Evolutionary conservation across 1,284 basidiomycete species (phyloP).

Genomic region (Fomitopsis schrenkii): DNA sequence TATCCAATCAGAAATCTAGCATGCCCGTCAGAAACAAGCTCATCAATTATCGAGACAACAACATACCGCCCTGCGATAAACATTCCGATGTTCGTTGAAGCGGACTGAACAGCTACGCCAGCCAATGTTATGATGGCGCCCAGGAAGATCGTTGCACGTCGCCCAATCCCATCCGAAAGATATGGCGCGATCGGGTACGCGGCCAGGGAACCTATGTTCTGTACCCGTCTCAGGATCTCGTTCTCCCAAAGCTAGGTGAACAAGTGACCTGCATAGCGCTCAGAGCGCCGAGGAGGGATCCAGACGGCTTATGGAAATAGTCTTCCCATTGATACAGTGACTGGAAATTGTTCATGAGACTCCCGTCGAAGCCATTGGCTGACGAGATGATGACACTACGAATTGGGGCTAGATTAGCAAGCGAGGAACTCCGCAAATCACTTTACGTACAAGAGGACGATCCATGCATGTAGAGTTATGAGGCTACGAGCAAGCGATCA

Average conservation of each 20-base stretch:
- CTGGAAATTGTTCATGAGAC: slow-evolving; percentile 72
- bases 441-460: slow-evolving; percentile 49
- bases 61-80: slow-evolving; percentile 72
- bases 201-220: slow-evolving; percentile 64
- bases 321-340: slow-evolving; percentile 54
- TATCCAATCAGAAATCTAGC: slow-evolving; percentile 5
- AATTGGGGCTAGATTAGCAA: not conserved
- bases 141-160: slow-evolving; percentile 54
- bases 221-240: not conserved
- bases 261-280: slow-evolving; percentile 64
- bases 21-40: slow-evolving; percentile 45
- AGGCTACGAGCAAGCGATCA: slow-evolving; percentile 33
- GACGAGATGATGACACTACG: slow-evolving; percentile 62
- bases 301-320: slow-evolving; percentile 52
- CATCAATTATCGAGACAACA: not conserved
- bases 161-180: slow-evolving; percentile 62
- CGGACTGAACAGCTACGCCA: slow-evolving; percentile 65
- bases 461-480: slow-evolving; percentile 58
- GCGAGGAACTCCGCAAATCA: not conserved
- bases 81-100: slow-evolving; percentile 73
- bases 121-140: slow-evolving; percentile 61
- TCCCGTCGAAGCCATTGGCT: slow-evolving; percentile 68
- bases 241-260: not conserved
- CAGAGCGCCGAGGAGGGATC: slow-evolving; percentile 53
- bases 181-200: slow-evolving; percentile 69